A percentile compares a stretch with the other conserved stretches of the same genome.
These are phyloP conservation scores for Botrytis hyacinthi DNA, from an alignment of 2,329 filamentous ascomycete genomes.

Conservation along the genomic window DNA sequence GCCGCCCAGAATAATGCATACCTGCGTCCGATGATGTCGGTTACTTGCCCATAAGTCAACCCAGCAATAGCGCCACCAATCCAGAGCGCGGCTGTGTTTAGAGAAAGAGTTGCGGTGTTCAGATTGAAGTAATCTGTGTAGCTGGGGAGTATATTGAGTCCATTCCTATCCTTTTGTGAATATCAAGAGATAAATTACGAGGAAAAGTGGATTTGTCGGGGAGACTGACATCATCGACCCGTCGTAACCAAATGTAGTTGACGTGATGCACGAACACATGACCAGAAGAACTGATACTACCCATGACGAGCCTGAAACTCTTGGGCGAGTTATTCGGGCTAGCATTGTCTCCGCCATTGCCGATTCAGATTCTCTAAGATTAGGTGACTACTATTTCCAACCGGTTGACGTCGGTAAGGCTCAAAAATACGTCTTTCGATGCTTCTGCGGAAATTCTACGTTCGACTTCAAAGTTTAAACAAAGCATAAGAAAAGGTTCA, in stretches of 20 bases:
- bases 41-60: constrained; percentile 41
- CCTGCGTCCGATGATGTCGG: constrained; percentile 41
- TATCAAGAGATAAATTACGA: background rate
- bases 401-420: background rate
- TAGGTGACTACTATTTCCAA: background rate
- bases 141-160: constrained; percentile 55
- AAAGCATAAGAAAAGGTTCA: background rate
- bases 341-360: constrained; percentile 13
- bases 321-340: constrained; percentile 5
- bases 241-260: constrained; percentile 31
- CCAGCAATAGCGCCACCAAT: constrained; percentile 50
- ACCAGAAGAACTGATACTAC: constrained; percentile 20
- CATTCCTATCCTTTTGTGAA: constrained; percentile 40
- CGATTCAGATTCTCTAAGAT: background rate
- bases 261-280: constrained; percentile 28
- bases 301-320: constrained; percentile 19
- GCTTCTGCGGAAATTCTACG: background rate
- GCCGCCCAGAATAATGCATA: constrained; percentile 27
- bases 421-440: background rate
- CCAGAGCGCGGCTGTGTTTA: constrained; percentile 55
- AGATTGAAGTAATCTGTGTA: constrained; percentile 57
- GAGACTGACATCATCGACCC: constrained; percentile 28
- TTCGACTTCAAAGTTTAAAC: background rate
- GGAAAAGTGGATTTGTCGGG: background rate
- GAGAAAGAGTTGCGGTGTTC: constrained; percentile 49